Evolutionary conservation across 257 asterid genomes (phyloP).

Genomic region (Lycium ferocissimum): DNA sequence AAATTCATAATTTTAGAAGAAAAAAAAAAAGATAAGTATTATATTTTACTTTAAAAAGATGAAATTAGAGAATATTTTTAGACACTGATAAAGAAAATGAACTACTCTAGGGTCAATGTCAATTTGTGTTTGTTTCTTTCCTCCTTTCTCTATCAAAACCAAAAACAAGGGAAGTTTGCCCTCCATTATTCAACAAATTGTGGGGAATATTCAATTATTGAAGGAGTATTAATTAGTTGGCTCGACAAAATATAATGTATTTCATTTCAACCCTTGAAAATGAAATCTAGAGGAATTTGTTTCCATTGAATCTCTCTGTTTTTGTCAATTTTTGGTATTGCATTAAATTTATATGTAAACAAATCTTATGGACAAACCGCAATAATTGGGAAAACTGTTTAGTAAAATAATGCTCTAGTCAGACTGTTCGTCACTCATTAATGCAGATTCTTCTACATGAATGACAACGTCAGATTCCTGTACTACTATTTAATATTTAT

Average conservation of each 20-base stretch:
- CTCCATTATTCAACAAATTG: not conserved
- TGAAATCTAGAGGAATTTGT: not conserved
- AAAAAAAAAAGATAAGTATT: not conserved
- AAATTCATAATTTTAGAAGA: not conserved
- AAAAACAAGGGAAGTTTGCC: not conserved
- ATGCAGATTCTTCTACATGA: not conserved
- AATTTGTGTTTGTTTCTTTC: not conserved
- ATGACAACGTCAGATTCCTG: too few species aligned
- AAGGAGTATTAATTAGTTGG: constrained; percentile 12
- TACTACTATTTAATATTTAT: too few species aligned
- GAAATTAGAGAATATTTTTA: not conserved
- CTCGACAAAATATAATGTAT: not conserved
- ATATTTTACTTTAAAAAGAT: not conserved
- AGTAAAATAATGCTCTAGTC: not conserved
- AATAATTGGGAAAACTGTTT: not conserved
- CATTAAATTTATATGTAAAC: not conserved
- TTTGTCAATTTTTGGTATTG: not conserved
- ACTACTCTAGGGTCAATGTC: not conserved
- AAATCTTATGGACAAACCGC: not conserved
- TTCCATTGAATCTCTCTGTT: not conserved
- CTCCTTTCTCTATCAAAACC: not conserved
- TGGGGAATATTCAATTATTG: not conserved
- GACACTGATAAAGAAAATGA: not conserved
- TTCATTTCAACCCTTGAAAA: not conserved
- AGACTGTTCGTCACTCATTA: not conserved